Conservation (phyloP, 2,329 filamentous ascomycete genomes). For the Furcasterigmium furcatum region DNA sequence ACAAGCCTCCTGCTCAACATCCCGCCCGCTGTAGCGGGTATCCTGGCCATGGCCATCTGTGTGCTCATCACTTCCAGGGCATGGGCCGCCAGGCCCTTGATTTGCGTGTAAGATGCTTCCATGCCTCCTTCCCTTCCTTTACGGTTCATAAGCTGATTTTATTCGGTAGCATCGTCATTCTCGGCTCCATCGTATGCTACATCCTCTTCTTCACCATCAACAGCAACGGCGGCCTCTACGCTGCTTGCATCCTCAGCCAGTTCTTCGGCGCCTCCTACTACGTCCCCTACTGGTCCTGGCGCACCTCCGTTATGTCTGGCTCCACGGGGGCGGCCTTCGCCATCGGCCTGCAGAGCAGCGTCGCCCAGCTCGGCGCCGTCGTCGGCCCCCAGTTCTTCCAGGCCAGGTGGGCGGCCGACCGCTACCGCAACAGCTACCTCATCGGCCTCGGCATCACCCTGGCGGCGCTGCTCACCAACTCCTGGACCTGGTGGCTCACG, state of each 20-base stretch:
- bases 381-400: slow-evolving; percentile 41
- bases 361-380: slow-evolving; percentile 41
- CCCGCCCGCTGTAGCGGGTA: slow-evolving; percentile 36
- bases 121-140: no score
- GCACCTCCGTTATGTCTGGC: slow-evolving; percentile 35
- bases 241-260: slow-evolving; percentile 37
- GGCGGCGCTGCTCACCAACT: slow-evolving; percentile 17
- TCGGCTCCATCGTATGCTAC: slow-evolving; percentile 37
- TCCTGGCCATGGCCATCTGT: no score
- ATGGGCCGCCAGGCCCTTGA: slow-evolving; percentile 32
- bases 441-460: slow-evolving; percentile 17
- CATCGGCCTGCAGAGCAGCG: slow-evolving; percentile 35
- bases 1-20: slow-evolving; percentile 41
- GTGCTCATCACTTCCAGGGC: slow-evolving; percentile 34
- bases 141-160: not conserved
- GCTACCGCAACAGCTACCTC: slow-evolving; percentile 20
- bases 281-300: slow-evolving; percentile 43
- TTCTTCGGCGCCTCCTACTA: slow-evolving; percentile 39
- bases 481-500: slow-evolving; percentile 20
- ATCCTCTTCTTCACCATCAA: slow-evolving; percentile 35
- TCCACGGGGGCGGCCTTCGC: slow-evolving; percentile 41
- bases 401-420: slow-evolving; percentile 33
- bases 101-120: slow-evolving; percentile 22
- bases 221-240: slow-evolving; percentile 35
- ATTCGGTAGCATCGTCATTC: slow-evolving; percentile 27